These are phyloP conservation scores for Ceratocystiopsis minuta DNA, from an alignment of 2,329 filamentous ascomycete genomes.

Conservation along the genomic window DNA sequence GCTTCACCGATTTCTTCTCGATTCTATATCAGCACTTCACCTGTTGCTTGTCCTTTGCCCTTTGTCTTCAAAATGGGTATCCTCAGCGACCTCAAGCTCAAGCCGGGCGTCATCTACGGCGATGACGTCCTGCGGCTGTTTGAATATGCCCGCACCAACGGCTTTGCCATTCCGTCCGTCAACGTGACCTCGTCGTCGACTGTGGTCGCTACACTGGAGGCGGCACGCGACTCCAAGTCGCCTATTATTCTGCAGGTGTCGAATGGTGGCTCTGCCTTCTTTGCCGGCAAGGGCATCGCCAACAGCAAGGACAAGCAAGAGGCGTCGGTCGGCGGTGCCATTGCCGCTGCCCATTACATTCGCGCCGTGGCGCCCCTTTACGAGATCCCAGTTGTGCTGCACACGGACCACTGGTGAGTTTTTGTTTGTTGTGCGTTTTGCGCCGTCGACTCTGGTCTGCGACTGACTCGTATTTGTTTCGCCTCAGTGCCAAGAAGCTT, in stretches of 20 bases:
- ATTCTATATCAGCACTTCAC: too few species aligned
- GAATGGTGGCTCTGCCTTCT: conserved; percentile 86
- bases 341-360: conserved; percentile 88
- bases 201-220: conserved; percentile 50
- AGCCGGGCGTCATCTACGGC: conserved; percentile 35
- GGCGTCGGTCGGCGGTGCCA: conserved; percentile 71
- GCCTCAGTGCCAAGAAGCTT: conserved; percentile 79
- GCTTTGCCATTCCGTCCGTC: conserved; percentile 77
- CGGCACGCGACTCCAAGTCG: conserved; percentile 76
- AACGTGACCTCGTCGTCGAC: conserved; percentile 87
- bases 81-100: conserved; percentile 27
- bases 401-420: conserved; percentile 61
- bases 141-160: conserved; percentile 72
- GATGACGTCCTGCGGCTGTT: conserved; percentile 50
- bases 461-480: neutral
- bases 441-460: neutral
- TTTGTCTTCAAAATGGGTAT: conserved; percentile 13
- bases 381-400: conserved; percentile 77
- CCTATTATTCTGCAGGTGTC: conserved; percentile 88
- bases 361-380: conserved; percentile 73
- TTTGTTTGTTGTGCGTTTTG: neutral
- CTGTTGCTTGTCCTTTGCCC: too few species aligned
- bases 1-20: too few species aligned
- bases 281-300: conserved; percentile 75
- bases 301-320: conserved; percentile 75